phyloP scores from a whole-genome alignment of 805 yeast species.

The Middelhovenomyces tepae region DNA sequence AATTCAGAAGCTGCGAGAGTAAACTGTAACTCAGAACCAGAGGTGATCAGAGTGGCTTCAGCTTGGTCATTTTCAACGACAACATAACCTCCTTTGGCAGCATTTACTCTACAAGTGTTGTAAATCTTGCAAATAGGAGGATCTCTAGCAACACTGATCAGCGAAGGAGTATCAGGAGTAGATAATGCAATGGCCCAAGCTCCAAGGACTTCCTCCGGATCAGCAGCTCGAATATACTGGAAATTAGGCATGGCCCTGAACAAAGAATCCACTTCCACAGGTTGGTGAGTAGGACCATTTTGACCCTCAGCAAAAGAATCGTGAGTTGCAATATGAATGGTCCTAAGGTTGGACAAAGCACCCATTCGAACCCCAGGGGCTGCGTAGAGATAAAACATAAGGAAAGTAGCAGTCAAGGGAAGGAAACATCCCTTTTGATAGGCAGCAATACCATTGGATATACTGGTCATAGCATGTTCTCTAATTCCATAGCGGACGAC shows the following conservation, averaged over 20 bases:
- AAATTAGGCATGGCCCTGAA: slow-evolving; percentile 42
- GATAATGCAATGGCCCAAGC: slow-evolving; percentile 46
- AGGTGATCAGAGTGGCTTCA: slow-evolving; percentile 9
- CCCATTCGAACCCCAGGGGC: slow-evolving; percentile 44
- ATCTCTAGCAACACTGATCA: no score
- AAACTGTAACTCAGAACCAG: slow-evolving; percentile 19
- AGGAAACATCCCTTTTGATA: slow-evolving; percentile 30
- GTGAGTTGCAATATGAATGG: slow-evolving; percentile 44
- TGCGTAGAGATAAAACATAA: slow-evolving; percentile 33
- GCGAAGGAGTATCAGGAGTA: slow-evolving; percentile 47
- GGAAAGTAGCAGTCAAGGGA: slow-evolving; percentile 35
- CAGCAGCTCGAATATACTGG: slow-evolving; percentile 42
- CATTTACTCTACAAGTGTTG: slow-evolving; percentile 6
- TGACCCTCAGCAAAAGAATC: slow-evolving; percentile 49
- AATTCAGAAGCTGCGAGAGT: slow-evolving; percentile 38
- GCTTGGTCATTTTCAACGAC: slow-evolving; percentile 8
- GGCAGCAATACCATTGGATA: slow-evolving; percentile 71
- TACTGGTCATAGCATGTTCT: slow-evolving; percentile 98
- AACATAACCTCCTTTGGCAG: slow-evolving; percentile 9
- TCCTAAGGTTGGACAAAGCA: slow-evolving; percentile 36
- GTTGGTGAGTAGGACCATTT: slow-evolving; percentile 51
- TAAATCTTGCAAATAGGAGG: no score
- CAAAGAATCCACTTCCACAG: slow-evolving; percentile 40
- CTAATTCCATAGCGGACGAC: slow-evolving; percentile 96
- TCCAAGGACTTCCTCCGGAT: slow-evolving; percentile 41